phyloP scores from a whole-genome alignment of 441 rosid species.

The Populus hybrid region DNA sequence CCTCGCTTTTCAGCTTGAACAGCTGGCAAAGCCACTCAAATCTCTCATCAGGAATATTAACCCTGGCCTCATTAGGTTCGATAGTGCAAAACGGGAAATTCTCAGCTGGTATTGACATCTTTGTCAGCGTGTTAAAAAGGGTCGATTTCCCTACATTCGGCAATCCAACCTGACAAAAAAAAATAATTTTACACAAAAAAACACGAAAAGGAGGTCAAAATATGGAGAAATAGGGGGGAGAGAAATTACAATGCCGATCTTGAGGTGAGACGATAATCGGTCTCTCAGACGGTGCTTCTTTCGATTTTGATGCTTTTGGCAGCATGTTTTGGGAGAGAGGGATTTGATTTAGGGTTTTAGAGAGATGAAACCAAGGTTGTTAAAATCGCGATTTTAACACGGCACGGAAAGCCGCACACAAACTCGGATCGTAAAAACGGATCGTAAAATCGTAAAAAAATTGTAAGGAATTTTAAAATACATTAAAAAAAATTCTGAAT shows the following conservation, averaged over 20 bases:
- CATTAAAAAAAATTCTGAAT: neutral
- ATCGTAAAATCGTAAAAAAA: no score
- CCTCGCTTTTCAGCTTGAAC: slow-evolving; percentile 90
- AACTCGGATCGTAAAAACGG: no score
- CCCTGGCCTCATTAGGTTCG: slow-evolving; percentile 97
- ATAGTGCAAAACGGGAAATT: slow-evolving; percentile 97
- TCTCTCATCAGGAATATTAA: slow-evolving; percentile 87
- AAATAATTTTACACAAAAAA: neutral
- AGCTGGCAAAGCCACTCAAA: slow-evolving; percentile 92
- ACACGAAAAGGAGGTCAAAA: neutral
- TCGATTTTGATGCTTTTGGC: slow-evolving; percentile 83
- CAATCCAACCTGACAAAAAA: slow-evolving; percentile 67
- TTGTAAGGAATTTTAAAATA: no score
- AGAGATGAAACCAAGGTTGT: no score
- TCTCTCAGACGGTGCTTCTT: slow-evolving; percentile 87
- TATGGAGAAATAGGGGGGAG: neutral
- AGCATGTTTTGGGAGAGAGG: slow-evolving; percentile 51
- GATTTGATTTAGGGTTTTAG: neutral
- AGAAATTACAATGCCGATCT: slow-evolving; percentile 86
- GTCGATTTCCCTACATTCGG: slow-evolving; percentile 99
- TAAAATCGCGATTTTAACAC: no score
- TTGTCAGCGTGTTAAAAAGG: slow-evolving; percentile 91
- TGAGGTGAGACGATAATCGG: slow-evolving; percentile 99
- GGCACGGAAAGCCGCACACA: no score
- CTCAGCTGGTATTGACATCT: slow-evolving; percentile 94